Percentiles rank a stretch among this genome's conserved stretches.
Conservation (phyloP, 2,329 filamentous ascomycete species). For the Helotiales sp. region DNA sequence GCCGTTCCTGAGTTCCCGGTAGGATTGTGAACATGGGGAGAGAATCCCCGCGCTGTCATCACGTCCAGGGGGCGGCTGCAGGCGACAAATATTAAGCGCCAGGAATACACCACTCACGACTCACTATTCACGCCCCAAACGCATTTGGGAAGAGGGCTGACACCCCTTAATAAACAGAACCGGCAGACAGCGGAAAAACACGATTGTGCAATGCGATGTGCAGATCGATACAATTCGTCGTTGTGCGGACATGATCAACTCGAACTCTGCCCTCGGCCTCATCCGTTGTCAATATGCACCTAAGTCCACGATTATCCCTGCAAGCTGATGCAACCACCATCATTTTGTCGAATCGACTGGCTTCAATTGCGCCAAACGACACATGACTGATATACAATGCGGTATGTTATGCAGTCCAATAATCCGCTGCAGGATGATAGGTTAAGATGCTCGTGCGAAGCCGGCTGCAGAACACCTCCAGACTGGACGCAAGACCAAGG, state of each 20-base stretch:
- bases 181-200: neutral
- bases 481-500: slow-evolving; percentile 1
- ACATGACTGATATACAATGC: slow-evolving; percentile 13
- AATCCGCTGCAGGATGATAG: slow-evolving; percentile 4
- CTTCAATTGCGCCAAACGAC: slow-evolving; percentile 11
- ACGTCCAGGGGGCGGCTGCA: slow-evolving; percentile 8
- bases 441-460: slow-evolving; percentile 8
- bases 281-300: slow-evolving; percentile 10
- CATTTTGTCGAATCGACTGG: slow-evolving; percentile 3
- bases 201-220: neutral
- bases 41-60: neutral
- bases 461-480: neutral
- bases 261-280: neutral
- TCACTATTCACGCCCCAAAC: slow-evolving; percentile 3
- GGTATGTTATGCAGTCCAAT: neutral
- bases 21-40: slow-evolving; percentile 8
- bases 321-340: neutral
- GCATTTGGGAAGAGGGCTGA: neutral
- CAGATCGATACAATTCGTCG: neutral
- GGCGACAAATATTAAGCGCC: slow-evolving; percentile 9
- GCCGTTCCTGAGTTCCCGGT: slow-evolving; percentile 6
- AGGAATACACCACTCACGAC: slow-evolving; percentile 1
- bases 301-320: slow-evolving; percentile 10
- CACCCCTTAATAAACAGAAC: neutral
- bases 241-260: neutral